Conservation (phyloP, 768 basidiomycete species). For the Cantharellus anzutake region DNA sequence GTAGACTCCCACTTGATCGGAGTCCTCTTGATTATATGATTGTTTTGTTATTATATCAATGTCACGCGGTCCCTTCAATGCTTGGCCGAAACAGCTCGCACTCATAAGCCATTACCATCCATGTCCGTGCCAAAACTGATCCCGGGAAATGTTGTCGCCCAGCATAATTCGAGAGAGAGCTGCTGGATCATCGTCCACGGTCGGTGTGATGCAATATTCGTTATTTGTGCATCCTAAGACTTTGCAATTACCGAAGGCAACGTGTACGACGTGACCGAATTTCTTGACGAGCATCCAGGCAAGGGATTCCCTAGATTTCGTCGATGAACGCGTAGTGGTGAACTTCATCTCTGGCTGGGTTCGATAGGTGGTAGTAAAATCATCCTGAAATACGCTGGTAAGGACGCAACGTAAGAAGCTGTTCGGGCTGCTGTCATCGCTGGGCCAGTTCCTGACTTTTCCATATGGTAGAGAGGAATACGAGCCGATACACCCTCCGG, state of each 20-base stretch:
- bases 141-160: slow-evolving; percentile 17
- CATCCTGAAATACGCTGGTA: slow-evolving; percentile 75
- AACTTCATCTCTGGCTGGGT: background rate
- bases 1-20: too few relatives aligned
- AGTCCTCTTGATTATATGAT: too few relatives aligned
- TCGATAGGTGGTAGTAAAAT: slow-evolving; percentile 59
- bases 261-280: slow-evolving; percentile 64
- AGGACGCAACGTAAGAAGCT: slow-evolving; percentile 58
- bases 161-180: slow-evolving; percentile 31
- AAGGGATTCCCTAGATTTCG: slow-evolving; percentile 3
- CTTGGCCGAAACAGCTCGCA: too few relatives aligned
- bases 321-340: background rate
- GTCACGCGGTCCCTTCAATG: too few relatives aligned
- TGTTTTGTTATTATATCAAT: too few relatives aligned
- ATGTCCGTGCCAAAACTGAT: slow-evolving; percentile 9
- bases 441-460: background rate
- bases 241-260: slow-evolving; percentile 22
- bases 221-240: background rate
- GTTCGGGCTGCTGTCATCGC: background rate
- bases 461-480: slow-evolving; percentile 39
- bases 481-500: slow-evolving; percentile 29
- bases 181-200: slow-evolving; percentile 81
- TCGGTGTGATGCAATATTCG: slow-evolving; percentile 11
- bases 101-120: too few relatives aligned
- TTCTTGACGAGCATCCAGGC: slow-evolving; percentile 50